These are phyloP conservation scores for Linum tenue DNA, from an alignment of 345 rosid species.

Conservation along the genomic window DNA sequence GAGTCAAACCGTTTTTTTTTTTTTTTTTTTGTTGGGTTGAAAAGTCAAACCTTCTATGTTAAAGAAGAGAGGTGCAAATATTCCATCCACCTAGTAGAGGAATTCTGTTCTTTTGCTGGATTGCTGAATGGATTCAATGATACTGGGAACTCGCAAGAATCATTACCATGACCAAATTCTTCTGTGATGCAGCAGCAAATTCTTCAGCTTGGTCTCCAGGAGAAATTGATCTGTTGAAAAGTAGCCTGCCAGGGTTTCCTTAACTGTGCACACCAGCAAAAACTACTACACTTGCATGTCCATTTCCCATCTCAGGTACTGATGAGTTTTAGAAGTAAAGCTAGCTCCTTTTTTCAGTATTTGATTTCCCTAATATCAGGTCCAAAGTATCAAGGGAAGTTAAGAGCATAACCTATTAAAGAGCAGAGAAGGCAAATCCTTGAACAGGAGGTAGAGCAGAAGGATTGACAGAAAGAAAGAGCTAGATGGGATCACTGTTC, in stretches of 20 bases:
- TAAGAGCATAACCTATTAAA: constrained; percentile 75
- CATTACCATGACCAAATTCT: constrained; percentile 27
- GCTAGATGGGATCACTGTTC: constrained; percentile 57
- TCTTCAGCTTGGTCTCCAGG: constrained; percentile 13
- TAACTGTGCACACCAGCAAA: constrained; percentile 21
- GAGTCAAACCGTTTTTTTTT: too few species aligned
- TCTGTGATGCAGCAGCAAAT: constrained; percentile 16
- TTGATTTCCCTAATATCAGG: constrained; percentile 33
- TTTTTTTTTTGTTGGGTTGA: too few species aligned
- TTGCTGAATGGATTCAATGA: constrained; percentile 62
- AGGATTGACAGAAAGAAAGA: constrained; percentile 67
- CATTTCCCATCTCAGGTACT: constrained; percentile 19
- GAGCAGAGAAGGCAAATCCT: constrained; percentile 80
- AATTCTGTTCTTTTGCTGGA: constrained; percentile 18
- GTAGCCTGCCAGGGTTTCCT: constrained; percentile 37
- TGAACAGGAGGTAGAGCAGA: constrained; percentile 80
- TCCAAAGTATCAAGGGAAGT: constrained; percentile 78
- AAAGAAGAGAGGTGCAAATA: too few species aligned
- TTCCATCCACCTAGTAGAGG: too few species aligned
- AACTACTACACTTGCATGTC: constrained; percentile 39
- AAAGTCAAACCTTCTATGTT: too few species aligned
- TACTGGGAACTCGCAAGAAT: constrained; percentile 48
- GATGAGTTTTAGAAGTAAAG: neutral
- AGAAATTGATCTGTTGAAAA: constrained; percentile 23
- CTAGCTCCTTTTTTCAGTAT: constrained; percentile 4